phyloP scores from a whole-genome alignment of 1,139 yeast genomes.

The Protomyces pachydermus region DNA sequence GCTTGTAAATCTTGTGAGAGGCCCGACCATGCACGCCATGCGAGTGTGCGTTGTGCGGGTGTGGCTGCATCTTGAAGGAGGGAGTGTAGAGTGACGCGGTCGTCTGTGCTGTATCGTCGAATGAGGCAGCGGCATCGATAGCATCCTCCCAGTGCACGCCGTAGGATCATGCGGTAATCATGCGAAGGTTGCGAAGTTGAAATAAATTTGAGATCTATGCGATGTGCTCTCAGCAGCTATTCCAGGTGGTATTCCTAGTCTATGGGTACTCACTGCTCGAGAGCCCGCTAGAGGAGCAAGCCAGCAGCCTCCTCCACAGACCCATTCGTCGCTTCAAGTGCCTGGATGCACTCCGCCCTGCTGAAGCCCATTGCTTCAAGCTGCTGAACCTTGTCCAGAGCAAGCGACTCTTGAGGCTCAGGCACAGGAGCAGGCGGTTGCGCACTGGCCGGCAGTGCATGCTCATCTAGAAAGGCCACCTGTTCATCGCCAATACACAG shows the following conservation, averaged over 20 bases:
- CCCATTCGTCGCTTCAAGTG: slow-evolving; percentile 64
- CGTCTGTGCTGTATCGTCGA: background rate
- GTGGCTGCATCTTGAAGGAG: background rate
- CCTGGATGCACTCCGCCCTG: slow-evolving; percentile 56
- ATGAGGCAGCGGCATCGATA: background rate
- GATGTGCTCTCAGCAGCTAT: background rate
- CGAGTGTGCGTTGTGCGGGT: background rate
- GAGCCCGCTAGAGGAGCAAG: slow-evolving; percentile 46
- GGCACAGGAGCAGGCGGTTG: slow-evolving; percentile 28
- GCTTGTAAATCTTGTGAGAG: slow-evolving; percentile 20
- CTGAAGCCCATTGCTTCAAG: slow-evolving; percentile 69
- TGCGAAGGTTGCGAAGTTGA: background rate
- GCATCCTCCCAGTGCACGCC: background rate
- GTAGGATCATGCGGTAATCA: background rate
- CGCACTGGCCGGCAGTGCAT: slow-evolving; percentile 55
- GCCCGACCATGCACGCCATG: slow-evolving; percentile 24
- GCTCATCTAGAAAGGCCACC: slow-evolving; percentile 66
- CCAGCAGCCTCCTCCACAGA: slow-evolving; percentile 85
- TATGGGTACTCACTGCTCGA: background rate
- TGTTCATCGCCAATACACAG: slow-evolving; percentile 67
- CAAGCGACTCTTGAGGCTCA: slow-evolving; percentile 35
- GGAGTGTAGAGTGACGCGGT: background rate
- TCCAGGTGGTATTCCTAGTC: background rate
- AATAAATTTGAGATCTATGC: background rate
- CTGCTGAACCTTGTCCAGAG: slow-evolving; percentile 50